Evolutionary conservation across 2,329 filamentous ascomycete species (phyloP), one percentile per base, ranked within the genome.

Genomic region (Alternaria postmessia): DNA sequence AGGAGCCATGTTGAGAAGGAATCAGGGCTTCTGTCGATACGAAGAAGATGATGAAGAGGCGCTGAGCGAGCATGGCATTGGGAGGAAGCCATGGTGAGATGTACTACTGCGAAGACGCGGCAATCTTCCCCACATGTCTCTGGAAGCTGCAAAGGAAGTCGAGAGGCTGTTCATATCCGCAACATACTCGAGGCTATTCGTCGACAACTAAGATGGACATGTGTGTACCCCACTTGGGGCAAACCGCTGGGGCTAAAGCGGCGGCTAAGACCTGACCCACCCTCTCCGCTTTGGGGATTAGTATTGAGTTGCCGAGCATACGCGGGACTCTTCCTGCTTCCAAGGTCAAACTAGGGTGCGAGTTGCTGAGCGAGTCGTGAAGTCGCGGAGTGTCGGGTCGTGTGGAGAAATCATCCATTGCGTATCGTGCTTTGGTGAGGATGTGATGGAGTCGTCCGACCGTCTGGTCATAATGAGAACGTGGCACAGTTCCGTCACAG

Each of bases 91-190:
- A 48, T 48, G 28, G 1, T 34, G 18, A 34, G 30, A 48, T 48
- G 30, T 24, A 48, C 16, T 1, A 5, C 46, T 36, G 12, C 12
- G 1, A 9, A 32, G 9, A n/a, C 20, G 30, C n/a, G 0, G 20
- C 1, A 24, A 20, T 5, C 14, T 24, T 48, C 12, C 28, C 44
- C 30, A 24, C 46, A 4, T 34, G 30, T 20, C 1, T 11, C 12
- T 36, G 12, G 0, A 34, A 1, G 9, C 30, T 36, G 46, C 16
- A 28, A 32, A 47, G 18, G n/a, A 44, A 11, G 8, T 28, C 51
- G 46, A 51, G 59, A 64, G 67, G 67, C 57, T 70, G 64, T 63
- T 18, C 54, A 66, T 65, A 64, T 68, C 65, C 66, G 68, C 38
- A 41, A 12, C 2, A 43, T 16, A 49, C 54, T 54, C 18, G 20